Conservation (phyloP, 1,139 yeast species). For the Yamadazyma blattariae region DNA sequence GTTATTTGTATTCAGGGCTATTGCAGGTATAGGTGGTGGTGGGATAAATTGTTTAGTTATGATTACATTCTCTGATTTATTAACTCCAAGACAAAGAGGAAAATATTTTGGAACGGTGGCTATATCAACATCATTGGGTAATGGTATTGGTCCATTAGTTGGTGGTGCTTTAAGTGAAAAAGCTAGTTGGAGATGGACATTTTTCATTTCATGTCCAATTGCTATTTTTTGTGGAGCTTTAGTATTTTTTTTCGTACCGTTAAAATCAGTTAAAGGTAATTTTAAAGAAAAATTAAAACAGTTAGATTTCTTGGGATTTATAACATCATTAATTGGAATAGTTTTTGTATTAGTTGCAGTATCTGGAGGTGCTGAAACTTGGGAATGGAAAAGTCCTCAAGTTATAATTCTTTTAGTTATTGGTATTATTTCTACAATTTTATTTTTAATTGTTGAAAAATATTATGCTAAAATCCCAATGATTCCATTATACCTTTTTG, state of each 20-base stretch:
- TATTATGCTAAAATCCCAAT: no score
- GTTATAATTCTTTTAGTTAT: no score
- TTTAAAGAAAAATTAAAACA: slow-evolving; percentile 30
- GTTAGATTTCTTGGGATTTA: slow-evolving; percentile 49
- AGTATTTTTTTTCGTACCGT: slow-evolving; percentile 25
- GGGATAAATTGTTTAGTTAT: slow-evolving; percentile 41
- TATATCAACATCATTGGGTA: slow-evolving; percentile 51
- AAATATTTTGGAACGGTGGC: slow-evolving; percentile 48
- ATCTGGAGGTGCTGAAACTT: slow-evolving; percentile 53
- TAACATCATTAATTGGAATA: slow-evolving; percentile 41
- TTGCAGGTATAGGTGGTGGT: slow-evolving; percentile 46
- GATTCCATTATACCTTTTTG: no score
- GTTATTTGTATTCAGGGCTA: slow-evolving; percentile 39
- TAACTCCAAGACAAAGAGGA: slow-evolving; percentile 41
- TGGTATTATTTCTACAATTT: no score
- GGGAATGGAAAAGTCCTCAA: no score
- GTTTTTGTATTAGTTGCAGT: slow-evolving; percentile 46
- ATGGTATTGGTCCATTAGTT: slow-evolving; percentile 53
- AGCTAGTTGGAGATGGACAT: slow-evolving; percentile 49
- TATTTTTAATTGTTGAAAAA: no score
- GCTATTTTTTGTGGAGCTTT: slow-evolving; percentile 25
- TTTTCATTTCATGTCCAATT: slow-evolving; percentile 43
- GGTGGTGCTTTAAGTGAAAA: slow-evolving; percentile 47
- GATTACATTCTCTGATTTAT: slow-evolving; percentile 44
- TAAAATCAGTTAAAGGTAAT: slow-evolving; percentile 21